Evolutionary conservation across 495 filamentous ascomycete genomes (phyloP).

Genomic region (Aspergillus bridgeri): DNA sequence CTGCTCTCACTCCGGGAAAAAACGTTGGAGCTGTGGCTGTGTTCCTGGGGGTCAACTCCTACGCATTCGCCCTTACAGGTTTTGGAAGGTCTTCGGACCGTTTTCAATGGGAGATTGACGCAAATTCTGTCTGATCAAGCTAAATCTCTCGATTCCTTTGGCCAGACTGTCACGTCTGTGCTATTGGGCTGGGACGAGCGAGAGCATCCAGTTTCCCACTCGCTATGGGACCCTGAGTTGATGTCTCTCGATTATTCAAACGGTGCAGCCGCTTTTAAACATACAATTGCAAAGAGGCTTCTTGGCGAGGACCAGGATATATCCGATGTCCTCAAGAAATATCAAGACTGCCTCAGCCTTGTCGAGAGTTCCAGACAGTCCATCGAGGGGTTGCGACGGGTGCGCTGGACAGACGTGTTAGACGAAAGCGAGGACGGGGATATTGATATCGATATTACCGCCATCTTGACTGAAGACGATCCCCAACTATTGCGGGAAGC

Average conservation of each 20-base stretch:
- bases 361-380: slow-evolving; percentile 58
- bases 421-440: slow-evolving; percentile 73
- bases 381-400: slow-evolving; percentile 62
- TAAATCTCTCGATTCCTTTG: slow-evolving; percentile 54
- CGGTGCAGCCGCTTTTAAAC: slow-evolving; percentile 55
- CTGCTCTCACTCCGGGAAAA: slow-evolving; percentile 67
- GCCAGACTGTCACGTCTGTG: slow-evolving; percentile 45
- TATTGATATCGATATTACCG: slow-evolving; percentile 57
- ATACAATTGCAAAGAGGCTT: slow-evolving; percentile 45
- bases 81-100: slow-evolving; percentile 62
- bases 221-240: slow-evolving; percentile 61
- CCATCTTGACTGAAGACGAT: slow-evolving; percentile 68
- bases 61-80: slow-evolving; percentile 53
- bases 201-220: slow-evolving; percentile 41
- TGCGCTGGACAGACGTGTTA: slow-evolving; percentile 73
- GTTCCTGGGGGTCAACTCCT: slow-evolving; percentile 38
- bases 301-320: slow-evolving; percentile 67
- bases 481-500: slow-evolving; percentile 59
- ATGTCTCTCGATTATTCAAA: slow-evolving; percentile 48
- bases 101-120: slow-evolving; percentile 63
- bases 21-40: slow-evolving; percentile 72
- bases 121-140: slow-evolving; percentile 57
- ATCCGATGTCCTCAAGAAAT: slow-evolving; percentile 53
- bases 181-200: slow-evolving; percentile 52
- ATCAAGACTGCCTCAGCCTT: slow-evolving; percentile 63